phyloP scores from a whole-genome alignment of 805 yeast genomes.

The Scheffersomyces coipomensis region DNA sequence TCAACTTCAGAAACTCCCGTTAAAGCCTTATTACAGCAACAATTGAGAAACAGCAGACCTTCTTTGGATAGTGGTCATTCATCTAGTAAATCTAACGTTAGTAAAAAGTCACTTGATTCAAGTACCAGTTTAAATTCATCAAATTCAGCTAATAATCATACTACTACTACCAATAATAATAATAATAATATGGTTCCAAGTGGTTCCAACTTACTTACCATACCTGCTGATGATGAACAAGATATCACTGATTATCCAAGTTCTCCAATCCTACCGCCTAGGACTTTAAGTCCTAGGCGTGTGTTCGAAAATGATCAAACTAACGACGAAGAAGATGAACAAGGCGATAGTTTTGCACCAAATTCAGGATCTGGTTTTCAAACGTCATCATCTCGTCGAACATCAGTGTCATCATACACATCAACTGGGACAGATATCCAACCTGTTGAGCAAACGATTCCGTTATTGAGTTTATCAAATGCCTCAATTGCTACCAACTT shows the following conservation, averaged over 20 bases:
- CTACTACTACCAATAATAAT: neutral
- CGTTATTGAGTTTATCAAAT: slow-evolving; percentile 25
- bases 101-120: neutral
- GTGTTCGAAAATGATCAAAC: neutral
- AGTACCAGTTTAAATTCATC: neutral
- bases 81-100: neutral
- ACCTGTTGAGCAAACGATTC: slow-evolving; percentile 29
- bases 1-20: neutral
- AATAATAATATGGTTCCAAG: no score
- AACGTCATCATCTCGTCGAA: slow-evolving; percentile 11
- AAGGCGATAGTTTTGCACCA: neutral
- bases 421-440: slow-evolving; percentile 7
- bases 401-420: slow-evolving; percentile 17
- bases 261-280: slow-evolving; percentile 10
- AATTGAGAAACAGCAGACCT: neutral
- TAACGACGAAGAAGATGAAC: neutral
- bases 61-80: neutral
- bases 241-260: slow-evolving; percentile 17
- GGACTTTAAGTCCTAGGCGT: slow-evolving; percentile 1
- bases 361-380: no score
- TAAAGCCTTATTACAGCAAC: neutral
- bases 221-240: slow-evolving; percentile 6
- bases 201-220: neutral
- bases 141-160: neutral
- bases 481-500: slow-evolving; percentile 14